Conservation (phyloP, 1,284 basidiomycete genomes). For the Pseudozyma sp. region DNA sequence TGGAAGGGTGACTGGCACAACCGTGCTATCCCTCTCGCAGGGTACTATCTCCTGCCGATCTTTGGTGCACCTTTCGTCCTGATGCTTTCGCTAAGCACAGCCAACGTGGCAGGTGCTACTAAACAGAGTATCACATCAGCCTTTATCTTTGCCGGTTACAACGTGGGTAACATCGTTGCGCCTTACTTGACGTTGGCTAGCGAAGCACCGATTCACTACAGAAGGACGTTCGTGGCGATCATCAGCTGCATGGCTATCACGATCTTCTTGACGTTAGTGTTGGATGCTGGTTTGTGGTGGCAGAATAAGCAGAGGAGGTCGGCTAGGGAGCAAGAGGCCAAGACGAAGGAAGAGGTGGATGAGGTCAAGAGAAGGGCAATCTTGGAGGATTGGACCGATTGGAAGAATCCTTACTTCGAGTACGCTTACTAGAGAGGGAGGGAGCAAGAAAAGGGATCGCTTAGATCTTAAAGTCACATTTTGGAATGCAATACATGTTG, state of each 20-base stretch:
- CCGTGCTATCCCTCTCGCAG: slow-evolving; percentile 71
- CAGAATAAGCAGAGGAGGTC: slow-evolving; percentile 38
- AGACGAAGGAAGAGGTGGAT: slow-evolving; percentile 25
- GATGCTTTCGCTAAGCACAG: slow-evolving; percentile 70
- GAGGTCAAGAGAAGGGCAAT: slow-evolving; percentile 42
- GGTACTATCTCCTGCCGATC: slow-evolving; percentile 71
- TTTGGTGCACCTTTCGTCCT: slow-evolving; percentile 73
- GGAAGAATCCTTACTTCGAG: slow-evolving; percentile 50
- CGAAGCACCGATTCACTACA: slow-evolving; percentile 69
- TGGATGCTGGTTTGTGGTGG: slow-evolving; percentile 36
- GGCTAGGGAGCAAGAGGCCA: slow-evolving; percentile 16
- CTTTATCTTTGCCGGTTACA: slow-evolving; percentile 71
- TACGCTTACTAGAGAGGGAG: slow-evolving; percentile 23
- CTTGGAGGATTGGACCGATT: slow-evolving; percentile 46
- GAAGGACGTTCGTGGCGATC: slow-evolving; percentile 71
- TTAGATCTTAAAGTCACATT: background rate
- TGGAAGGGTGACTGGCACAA: slow-evolving; percentile 71
- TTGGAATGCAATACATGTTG: background rate
- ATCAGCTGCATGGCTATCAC: slow-evolving; percentile 66
- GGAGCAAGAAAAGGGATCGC: slow-evolving; percentile 13
- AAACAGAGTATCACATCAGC: slow-evolving; percentile 71
- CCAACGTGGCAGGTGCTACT: slow-evolving; percentile 72
- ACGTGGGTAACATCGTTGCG: slow-evolving; percentile 55
- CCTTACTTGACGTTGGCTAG: slow-evolving; percentile 67
- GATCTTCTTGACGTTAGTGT: slow-evolving; percentile 37